Conservation (phyloP, 1,284 basidiomycete species). For the Amylostereum areolatum region DNA sequence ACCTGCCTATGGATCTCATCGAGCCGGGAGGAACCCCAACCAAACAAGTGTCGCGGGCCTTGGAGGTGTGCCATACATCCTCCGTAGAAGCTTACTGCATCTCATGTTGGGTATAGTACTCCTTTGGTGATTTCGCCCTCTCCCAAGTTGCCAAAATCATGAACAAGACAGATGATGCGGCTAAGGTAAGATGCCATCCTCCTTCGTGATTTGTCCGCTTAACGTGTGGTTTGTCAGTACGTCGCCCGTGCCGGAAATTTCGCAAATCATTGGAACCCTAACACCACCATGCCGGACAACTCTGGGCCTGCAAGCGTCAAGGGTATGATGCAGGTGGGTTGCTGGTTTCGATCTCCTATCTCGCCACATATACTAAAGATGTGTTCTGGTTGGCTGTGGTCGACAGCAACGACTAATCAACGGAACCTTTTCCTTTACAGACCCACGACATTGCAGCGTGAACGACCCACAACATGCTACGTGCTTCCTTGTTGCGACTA, state of each 20-base stretch:
- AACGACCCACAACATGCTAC: conserved; percentile 51
- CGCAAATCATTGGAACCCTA: conserved; percentile 52
- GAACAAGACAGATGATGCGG: conserved; percentile 38
- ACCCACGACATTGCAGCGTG: conserved; percentile 60
- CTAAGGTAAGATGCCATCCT: conserved; percentile 33
- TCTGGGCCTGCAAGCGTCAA: conserved; percentile 31
- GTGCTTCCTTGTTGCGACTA: conserved; percentile 54
- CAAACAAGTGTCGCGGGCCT: conserved; percentile 53
- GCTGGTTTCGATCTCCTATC: not conserved
- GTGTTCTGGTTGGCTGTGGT: not conserved
- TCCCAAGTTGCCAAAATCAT: conserved; percentile 54
- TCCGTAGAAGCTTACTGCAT: not conserved
- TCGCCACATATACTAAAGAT: not conserved
- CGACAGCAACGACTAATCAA: conserved; percentile 49
- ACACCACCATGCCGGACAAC: conserved; percentile 37
- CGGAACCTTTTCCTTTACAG: conserved; percentile 59
- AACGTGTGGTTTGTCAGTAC: conserved; percentile 32
- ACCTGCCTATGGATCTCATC: conserved; percentile 47
- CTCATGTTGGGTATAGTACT: conserved; percentile 32
- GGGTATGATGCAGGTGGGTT: conserved; percentile 47
- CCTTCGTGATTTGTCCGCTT: conserved; percentile 1
- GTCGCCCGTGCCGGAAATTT: conserved; percentile 50
- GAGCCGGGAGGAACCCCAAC: conserved; percentile 50
- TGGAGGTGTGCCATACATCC: conserved; percentile 39
- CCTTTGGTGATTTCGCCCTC: conserved; percentile 59